These are phyloP conservation scores for Zhuliangozyma parablackwelliae DNA, from an alignment of 1,139 yeast species.

Conservation along the genomic window DNA sequence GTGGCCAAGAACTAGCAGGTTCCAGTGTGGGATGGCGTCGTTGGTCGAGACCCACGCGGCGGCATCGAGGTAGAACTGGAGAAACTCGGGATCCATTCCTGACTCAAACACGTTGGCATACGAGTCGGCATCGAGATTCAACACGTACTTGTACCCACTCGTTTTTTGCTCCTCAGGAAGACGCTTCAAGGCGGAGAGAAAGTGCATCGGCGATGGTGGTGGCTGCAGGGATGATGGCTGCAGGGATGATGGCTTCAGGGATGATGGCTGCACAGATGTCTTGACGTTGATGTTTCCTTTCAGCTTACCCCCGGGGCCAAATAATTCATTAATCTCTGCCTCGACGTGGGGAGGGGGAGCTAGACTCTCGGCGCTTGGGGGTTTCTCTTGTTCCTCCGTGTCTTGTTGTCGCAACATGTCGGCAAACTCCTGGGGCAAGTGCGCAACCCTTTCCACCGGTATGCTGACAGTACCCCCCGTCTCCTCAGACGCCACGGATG, in stretches of 20 bases:
- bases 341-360: conserved; percentile 12
- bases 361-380: too few relatives aligned
- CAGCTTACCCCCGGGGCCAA: too few relatives aligned
- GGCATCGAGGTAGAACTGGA: conserved; percentile 51
- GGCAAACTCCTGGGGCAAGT: conserved; percentile 38
- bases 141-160: conserved; percentile 38
- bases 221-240: neutral
- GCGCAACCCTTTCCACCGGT: conserved; percentile 42
- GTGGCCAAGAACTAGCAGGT: conserved; percentile 12
- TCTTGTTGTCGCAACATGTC: too few relatives aligned
- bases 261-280: conserved; percentile 16
- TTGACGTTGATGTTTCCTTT: conserved; percentile 6
- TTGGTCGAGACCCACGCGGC: conserved; percentile 19
- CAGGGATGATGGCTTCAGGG: neutral
- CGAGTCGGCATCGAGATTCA: conserved; percentile 25
- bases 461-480: too few relatives aligned
- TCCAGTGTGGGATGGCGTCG: conserved; percentile 16
- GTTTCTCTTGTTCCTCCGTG: too few relatives aligned
- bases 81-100: conserved; percentile 56
- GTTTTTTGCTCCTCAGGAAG: conserved; percentile 24
- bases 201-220: conserved; percentile 21
- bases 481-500: too few relatives aligned
- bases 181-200: conserved; percentile 22
- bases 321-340: conserved; percentile 19
- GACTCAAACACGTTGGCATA: conserved; percentile 32